These are phyloP conservation scores for Scutellaria minor DNA, from an alignment of 257 asterid genomes.

Conservation along the genomic window DNA sequence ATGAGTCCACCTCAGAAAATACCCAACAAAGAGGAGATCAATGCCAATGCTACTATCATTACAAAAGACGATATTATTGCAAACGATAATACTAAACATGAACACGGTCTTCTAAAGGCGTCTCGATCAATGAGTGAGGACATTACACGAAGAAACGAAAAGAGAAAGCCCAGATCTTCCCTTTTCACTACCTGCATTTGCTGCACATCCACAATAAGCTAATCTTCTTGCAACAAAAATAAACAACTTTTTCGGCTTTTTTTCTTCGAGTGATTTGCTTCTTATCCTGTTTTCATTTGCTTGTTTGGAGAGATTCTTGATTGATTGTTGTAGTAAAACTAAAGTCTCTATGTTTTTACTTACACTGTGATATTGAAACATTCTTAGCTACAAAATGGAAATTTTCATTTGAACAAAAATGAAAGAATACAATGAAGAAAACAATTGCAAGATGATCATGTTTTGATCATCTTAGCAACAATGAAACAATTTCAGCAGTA, in stretches of 20 bases:
- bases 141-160: conserved; percentile 36
- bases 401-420: conserved; percentile 18
- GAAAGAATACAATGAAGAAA: conserved; percentile 40
- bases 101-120: background rate
- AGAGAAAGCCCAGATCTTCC: conserved; percentile 60
- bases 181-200: conserved; percentile 78
- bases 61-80: conserved; percentile 33
- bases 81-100: conserved; percentile 11
- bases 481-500: conserved; percentile 19
- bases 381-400: conserved; percentile 5
- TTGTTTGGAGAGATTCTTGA: conserved; percentile 27
- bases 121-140: conserved; percentile 38
- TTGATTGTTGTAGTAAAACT: conserved; percentile 4
- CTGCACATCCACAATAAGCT: conserved; percentile 62
- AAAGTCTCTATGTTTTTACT: background rate
- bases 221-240: background rate
- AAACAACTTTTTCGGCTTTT: no score
- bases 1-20: conserved; percentile 37
- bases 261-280: background rate
- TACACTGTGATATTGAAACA: no score
- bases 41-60: conserved; percentile 4
- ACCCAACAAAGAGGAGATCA: conserved; percentile 31
- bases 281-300: conserved; percentile 11
- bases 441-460: conserved; percentile 15
- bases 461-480: conserved; percentile 26